These are phyloP conservation scores for Neofusicoccum sp. DNA, from an alignment of 2,329 filamentous ascomycete genomes.

Conservation along the genomic window DNA sequence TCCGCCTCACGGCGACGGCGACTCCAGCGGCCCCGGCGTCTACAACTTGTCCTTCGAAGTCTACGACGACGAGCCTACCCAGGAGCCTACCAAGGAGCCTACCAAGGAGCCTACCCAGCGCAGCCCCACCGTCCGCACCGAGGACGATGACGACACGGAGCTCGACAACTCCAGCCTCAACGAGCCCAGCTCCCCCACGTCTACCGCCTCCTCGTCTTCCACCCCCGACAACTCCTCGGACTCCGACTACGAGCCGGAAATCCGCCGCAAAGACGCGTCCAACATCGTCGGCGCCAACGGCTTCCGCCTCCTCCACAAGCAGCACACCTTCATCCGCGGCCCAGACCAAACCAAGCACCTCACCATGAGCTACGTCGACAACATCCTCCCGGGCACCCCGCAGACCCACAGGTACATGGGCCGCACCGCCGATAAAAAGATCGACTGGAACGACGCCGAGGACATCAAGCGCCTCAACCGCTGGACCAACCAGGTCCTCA, in stretches of 20 bases:
- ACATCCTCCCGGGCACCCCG: background rate
- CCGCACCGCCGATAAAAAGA: background rate
- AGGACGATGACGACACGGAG: too few species aligned
- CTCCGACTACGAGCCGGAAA: too few species aligned
- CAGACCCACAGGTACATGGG: background rate
- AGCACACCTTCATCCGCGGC: background rate
- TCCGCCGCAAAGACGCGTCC: background rate
- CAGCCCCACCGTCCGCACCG: too few species aligned
- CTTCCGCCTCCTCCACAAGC: slow-evolving; percentile 4
- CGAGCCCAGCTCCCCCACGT: too few species aligned
- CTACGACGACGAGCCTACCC: too few species aligned
- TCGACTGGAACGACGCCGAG: background rate
- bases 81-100: too few species aligned
- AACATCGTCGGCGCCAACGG: background rate
- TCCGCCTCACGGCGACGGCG: too few species aligned
- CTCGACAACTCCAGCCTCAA: too few species aligned
- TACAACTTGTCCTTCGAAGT: background rate
- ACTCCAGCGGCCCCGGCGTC: background rate
- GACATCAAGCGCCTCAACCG: slow-evolving; percentile 1
- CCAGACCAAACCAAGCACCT: background rate
- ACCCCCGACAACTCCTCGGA: too few species aligned
- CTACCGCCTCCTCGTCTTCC: too few species aligned
- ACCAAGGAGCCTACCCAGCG: too few species aligned
- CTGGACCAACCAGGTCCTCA: background rate
- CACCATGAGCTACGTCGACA: background rate